Evolutionary conservation across 345 rosid genomes (phyloP), one percentile per base, ranked within the genome.

Genomic region (Mangifera indica): DNA sequence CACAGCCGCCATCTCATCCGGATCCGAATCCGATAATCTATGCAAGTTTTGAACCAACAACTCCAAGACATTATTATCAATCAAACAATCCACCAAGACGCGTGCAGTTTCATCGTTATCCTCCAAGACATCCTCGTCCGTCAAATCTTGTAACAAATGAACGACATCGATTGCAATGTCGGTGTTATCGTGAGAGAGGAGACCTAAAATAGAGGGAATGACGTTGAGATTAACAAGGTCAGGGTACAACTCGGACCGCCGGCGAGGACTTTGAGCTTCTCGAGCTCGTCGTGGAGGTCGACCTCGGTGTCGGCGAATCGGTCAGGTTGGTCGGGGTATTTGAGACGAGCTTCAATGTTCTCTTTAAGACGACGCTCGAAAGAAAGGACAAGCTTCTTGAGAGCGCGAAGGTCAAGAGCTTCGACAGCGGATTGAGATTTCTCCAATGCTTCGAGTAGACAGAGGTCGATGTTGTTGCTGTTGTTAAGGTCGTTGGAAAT

Each of bases 331-430:
- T 94, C 97, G 0, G 88, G 89, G 74, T 90, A 92, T 85, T 94
- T 94, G 81, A 92, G 97, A 14, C 98, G 91, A 25, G 98, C 97
- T 45, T 93, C 98, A 64, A 92, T 94, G 86, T 94, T 94, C 70
- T 94, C 98, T 69, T 93, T 89, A 73, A 89, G 91, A 49, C 98
- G 97, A 9, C 98, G 95, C 85, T 94, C 98, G 86, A 94, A 94
- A 70, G 98, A 87, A 62, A 94, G 91, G 22, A 92, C 95, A 3
- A 89, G 90, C 82, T 89, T 94, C 73, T 92, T 92, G 12, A 94
- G 84, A 68, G 93, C 78, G 64, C 91, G 90, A 54, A 84, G 80
- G 87, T 94, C 98, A 40, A 94, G 89, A 21, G 77, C 83, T 42
- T 92, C 97, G 9, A 91, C 87, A 64, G 82, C 48, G 63, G 68